These are phyloP conservation scores for Stachybotrys chlorohalonatus DNA, from an alignment of 2,329 filamentous ascomycete species.

Conservation along the genomic window DNA sequence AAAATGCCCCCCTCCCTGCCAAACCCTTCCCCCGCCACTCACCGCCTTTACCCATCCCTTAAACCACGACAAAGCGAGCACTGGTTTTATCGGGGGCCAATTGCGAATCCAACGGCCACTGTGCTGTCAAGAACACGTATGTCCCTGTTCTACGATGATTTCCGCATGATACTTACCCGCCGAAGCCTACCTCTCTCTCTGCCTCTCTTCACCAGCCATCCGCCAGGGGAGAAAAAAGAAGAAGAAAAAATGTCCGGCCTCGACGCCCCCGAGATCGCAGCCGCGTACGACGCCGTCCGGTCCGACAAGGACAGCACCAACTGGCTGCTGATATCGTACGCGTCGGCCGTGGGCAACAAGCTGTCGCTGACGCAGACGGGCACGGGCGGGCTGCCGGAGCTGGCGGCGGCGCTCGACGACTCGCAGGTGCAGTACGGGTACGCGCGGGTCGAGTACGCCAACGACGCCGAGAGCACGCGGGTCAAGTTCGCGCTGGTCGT, in stretches of 20 bases:
- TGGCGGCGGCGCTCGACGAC: slow-evolving; percentile 47
- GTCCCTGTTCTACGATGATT: not conserved
- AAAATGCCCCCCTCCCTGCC: not conserved
- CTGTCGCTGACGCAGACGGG: slow-evolving; percentile 49
- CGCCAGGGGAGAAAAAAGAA: not conserved
- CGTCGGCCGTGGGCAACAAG: slow-evolving; percentile 43
- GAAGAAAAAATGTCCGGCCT: slow-evolving; percentile 40
- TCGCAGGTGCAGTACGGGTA: slow-evolving; percentile 57
- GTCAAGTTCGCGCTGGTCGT: slow-evolving; percentile 61
- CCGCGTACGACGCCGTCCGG: slow-evolving; percentile 59
- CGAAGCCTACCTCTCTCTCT: not conserved
- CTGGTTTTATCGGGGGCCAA: not conserved
- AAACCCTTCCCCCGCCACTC: not conserved
- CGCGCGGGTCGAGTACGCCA: slow-evolving; percentile 58
- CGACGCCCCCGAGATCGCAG: slow-evolving; percentile 48
- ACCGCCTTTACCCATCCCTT: not conserved
- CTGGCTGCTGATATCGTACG: slow-evolving; percentile 59
- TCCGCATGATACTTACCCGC: not conserved
- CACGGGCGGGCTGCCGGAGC: slow-evolving; percentile 49
- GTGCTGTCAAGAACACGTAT: not conserved
- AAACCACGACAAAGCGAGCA: not conserved
- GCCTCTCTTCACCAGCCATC: not conserved
- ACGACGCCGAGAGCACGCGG: slow-evolving; percentile 59
- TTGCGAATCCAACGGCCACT: not conserved
- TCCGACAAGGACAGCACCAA: slow-evolving; percentile 56